Conservation (phyloP, 495 filamentous ascomycete genomes). For the Pseudevernia furfuracea region DNA sequence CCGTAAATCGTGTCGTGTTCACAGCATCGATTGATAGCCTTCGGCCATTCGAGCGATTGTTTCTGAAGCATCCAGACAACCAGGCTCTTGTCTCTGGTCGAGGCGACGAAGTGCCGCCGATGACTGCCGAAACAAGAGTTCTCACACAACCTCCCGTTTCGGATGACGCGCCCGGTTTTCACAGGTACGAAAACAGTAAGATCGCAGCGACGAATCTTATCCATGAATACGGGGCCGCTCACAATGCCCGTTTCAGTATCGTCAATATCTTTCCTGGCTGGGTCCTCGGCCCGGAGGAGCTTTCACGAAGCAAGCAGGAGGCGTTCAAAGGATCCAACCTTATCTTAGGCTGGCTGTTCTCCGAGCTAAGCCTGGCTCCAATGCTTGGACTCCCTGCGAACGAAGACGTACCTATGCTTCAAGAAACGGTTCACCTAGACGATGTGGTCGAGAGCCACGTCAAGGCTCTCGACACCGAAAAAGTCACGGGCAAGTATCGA, state of each 20-base stretch:
- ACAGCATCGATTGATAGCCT: conserved; percentile 8
- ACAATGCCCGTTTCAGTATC: conserved; percentile 8
- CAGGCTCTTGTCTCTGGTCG: conserved; percentile 8
- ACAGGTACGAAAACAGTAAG: conserved; percentile 12
- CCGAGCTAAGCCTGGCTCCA: conserved; percentile 4
- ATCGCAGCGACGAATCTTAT: conserved; percentile 10
- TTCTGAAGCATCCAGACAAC: conserved; percentile 7
- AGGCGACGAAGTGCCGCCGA: background rate
- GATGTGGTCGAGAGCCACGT: conserved; percentile 16
- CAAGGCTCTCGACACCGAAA: conserved; percentile 12
- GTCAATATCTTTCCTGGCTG: conserved; percentile 16
- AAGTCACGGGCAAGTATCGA: conserved; percentile 10
- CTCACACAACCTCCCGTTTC: conserved; percentile 9
- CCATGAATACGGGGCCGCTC: background rate
- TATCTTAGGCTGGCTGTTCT: conserved; percentile 12
- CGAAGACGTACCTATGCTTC: conserved; percentile 9
- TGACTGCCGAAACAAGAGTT: conserved; percentile 14
- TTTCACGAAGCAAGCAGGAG: conserved; percentile 9
- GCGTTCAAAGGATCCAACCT: conserved; percentile 18
- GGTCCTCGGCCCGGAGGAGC: conserved; percentile 14
- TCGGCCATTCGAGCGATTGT: conserved; percentile 8
- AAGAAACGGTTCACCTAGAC: conserved; percentile 14
- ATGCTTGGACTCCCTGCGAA: conserved; percentile 1
- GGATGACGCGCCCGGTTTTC: conserved; percentile 8
- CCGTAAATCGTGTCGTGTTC: conserved; percentile 12